Percentiles rank a stretch among this genome's conserved stretches.
Evolutionary conservation across 2,329 filamentous ascomycete genomes (phyloP).

Genomic region (Harringtonia aguacate): DNA sequence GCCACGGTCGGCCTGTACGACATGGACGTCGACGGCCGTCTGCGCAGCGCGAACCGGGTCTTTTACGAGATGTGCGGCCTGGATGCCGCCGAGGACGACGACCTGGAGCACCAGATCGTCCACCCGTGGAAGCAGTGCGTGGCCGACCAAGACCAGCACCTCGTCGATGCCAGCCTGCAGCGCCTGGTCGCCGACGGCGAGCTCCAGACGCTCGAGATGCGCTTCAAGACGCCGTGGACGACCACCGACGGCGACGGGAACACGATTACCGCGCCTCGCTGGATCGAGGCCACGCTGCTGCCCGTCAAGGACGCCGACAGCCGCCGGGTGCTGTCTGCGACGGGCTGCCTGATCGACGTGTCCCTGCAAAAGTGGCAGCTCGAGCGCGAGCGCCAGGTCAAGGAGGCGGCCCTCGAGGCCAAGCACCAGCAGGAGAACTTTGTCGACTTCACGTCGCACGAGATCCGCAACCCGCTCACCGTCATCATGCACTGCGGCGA

Average conservation of each 20-base stretch:
- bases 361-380: conserved; percentile 39
- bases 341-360: conserved; percentile 37
- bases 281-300: conserved; percentile 39
- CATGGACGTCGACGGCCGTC: conserved; percentile 36
- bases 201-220: conserved; percentile 35
- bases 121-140: conserved; percentile 35
- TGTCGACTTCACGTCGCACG: conserved; percentile 65
- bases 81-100: conserved; percentile 30
- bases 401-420: conserved; percentile 46
- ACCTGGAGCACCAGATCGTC: conserved; percentile 23
- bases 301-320: conserved; percentile 36
- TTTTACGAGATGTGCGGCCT: conserved; percentile 43
- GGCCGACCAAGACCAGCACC: conserved; percentile 30
- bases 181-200: conserved; percentile 28
- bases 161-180: conserved; percentile 27
- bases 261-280: conserved; percentile 31
- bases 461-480: conserved; percentile 63
- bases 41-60: conserved; percentile 40
- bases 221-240: conserved; percentile 35
- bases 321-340: conserved; percentile 35
- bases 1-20: conserved; percentile 46
- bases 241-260: conserved; percentile 33
- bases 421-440: conserved; percentile 69
- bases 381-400: conserved; percentile 36
- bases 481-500: conserved; percentile 68